Evolutionary conservation across 2,329 filamentous ascomycete species (phyloP).

Genomic region (Sporothrix protearum): DNA sequence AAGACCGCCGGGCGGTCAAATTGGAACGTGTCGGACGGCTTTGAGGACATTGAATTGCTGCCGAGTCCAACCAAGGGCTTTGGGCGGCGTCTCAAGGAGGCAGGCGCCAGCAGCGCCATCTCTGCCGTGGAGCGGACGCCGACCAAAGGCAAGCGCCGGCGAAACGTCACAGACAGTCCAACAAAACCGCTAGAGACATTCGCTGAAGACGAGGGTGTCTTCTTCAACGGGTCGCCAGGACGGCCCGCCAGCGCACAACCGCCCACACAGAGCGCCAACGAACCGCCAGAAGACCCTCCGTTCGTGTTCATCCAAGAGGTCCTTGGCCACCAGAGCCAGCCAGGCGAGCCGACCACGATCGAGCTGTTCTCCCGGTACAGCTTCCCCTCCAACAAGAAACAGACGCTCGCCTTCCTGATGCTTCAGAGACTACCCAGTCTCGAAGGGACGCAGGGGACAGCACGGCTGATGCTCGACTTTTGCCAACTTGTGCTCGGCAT

Average conservation of each 20-base stretch:
- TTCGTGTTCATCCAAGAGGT: constrained; percentile 60
- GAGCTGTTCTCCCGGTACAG: constrained; percentile 63
- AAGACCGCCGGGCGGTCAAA: constrained; percentile 41
- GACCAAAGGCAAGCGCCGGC: constrained; percentile 67
- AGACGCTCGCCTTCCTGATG: constrained; percentile 63
- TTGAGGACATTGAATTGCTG: constrained; percentile 63
- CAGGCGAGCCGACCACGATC: constrained; percentile 59
- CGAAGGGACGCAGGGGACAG: constrained; percentile 47
- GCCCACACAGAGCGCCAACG: not conserved
- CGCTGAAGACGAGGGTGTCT: constrained; percentile 23
- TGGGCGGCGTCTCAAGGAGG: constrained; percentile 39
- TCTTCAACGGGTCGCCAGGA: not conserved
- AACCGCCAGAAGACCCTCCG: constrained; percentile 31
- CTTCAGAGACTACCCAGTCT: constrained; percentile 63
- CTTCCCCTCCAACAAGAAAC: constrained; percentile 63
- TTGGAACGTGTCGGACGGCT: constrained; percentile 67
- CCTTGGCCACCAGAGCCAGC: constrained; percentile 57
- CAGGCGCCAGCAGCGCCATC: constrained; percentile 41
- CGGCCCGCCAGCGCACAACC: not conserved
- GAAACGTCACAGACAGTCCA: constrained; percentile 63
- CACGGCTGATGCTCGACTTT: constrained; percentile 61
- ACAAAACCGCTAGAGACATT: constrained; percentile 56
- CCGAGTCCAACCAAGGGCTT: constrained; percentile 52
- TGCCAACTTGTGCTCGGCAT: constrained; percentile 60
- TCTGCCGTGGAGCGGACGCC: constrained; percentile 56